Evolutionary conservation across 306 rosid species (phyloP), one percentile per base, ranked within the genome.

Genomic region (Vigna radiata): DNA sequence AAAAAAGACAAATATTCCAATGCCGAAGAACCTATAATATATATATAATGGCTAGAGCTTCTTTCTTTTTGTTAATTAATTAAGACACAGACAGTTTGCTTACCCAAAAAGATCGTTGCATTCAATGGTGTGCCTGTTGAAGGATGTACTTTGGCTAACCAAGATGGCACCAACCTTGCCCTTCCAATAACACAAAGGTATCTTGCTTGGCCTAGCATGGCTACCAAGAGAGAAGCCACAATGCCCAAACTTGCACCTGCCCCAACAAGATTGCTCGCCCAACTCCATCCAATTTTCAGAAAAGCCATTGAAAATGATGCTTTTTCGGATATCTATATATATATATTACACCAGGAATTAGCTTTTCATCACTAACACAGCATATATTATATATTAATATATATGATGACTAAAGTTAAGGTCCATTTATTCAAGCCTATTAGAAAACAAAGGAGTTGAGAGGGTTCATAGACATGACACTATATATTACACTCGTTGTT

Each of bases 171-270:
- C 16, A 95, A 62, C 48, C 97, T 29, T 21, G 96, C 96, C 90
- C 98, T 92, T 83, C 95, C 96, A 41, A 95, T 90, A 2, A 91
- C 97, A 86, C 97, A 95, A 72, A 94, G 96, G 84, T 92, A 95
- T 79, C 98, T 87, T 0, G 98, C 98, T 86, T 95, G 98, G 44
- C 98, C 97, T 86, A 90, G 79, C 97, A 92, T 92, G 6, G 97
- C 97, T 10, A 95, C 97, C 77, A 95, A 67, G 2, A 95, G 91
- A 76, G 98, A 95, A 70, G 98, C 96, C 73, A 95, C 85, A 41
- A 82, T 82, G 0, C 88, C 88, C 82, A 85, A 75, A 70, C 85
- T 92, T 79, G 97, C 97, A 19, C 96, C 97, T 36, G 81, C 98
- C 44, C 97, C 98, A 18, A 95, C 93, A 67, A 90, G 55, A 69